Evolutionary conservation across 75 land plant species (phyloP).

Genomic region (Selaginella moellendorffii): DNA sequence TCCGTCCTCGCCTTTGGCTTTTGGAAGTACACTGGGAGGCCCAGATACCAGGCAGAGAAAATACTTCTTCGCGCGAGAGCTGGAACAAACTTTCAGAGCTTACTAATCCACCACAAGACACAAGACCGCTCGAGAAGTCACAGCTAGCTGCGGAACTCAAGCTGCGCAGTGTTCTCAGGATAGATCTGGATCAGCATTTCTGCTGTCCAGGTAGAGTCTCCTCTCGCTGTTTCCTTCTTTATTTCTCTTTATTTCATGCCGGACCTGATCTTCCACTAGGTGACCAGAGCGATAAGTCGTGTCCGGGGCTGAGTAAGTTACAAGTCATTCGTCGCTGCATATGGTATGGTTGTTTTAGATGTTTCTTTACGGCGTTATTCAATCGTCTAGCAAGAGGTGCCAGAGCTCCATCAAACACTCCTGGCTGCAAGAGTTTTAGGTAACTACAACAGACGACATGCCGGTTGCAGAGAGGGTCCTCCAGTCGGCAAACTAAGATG

Average conservation of each 20-base stretch:
- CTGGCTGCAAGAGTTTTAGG: constrained; percentile 70
- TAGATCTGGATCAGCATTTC: constrained; percentile 86
- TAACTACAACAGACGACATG: constrained; percentile 94
- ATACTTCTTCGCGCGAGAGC: constrained; percentile 79
- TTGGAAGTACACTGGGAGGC: constrained; percentile 57
- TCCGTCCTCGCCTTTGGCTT: constrained; percentile 61
- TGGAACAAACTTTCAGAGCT: no score
- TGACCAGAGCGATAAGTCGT: constrained; percentile 87
- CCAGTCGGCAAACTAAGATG: no score
- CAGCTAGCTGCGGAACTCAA: constrained; percentile 76
- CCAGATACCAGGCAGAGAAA: constrained; percentile 90
- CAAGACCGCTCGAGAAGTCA: constrained; percentile 91
- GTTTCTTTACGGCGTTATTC: constrained; percentile 79
- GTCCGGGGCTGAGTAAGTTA: constrained; percentile 48
- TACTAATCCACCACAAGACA: constrained; percentile 95
- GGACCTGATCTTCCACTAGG: background rate
- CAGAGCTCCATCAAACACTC: constrained; percentile 78
- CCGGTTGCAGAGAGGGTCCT: constrained; percentile 83
- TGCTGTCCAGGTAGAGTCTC: constrained; percentile 76
- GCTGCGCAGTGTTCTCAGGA: constrained; percentile 72
- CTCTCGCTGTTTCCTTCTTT: constrained; percentile 61
- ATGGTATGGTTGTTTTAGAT: constrained; percentile 52
- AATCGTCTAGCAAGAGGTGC: constrained; percentile 85
- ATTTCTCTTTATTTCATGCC: constrained; percentile 92
- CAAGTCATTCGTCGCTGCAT: background rate